Evolutionary conservation across 164 flowering plant genomes (phyloP).

Genomic region (Malania oleifera): DNA sequence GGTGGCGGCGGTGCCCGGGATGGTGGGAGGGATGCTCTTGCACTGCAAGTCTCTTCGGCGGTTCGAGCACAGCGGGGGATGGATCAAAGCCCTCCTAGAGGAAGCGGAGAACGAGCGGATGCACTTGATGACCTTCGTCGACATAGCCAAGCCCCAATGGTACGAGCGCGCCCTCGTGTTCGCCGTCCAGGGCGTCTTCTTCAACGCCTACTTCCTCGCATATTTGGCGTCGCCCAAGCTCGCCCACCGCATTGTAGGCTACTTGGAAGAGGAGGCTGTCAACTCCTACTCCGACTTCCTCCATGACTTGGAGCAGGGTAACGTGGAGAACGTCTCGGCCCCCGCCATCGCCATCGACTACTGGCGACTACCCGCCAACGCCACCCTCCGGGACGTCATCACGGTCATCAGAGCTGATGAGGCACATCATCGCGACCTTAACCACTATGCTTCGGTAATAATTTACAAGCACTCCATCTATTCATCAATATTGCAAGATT

Average conservation of each 20-base stretch:
- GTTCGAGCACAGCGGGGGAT: constrained; percentile 50
- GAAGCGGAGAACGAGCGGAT: constrained; percentile 52
- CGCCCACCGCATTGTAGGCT: constrained; percentile 43
- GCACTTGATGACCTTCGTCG: constrained; percentile 50
- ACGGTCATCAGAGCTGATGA: constrained; percentile 64
- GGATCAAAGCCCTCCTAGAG: constrained; percentile 48
- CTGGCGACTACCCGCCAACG: constrained; percentile 48
- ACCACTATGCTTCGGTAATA: constrained; percentile 70
- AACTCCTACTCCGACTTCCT: constrained; percentile 45
- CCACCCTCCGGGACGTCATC: constrained; percentile 65
- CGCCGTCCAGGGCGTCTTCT: constrained; percentile 43
- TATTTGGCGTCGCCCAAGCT: constrained; percentile 39
- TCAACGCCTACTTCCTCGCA: constrained; percentile 37
- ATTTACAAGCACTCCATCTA: not conserved
- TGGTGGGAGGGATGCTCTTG: constrained; percentile 47
- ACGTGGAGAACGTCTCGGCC: constrained; percentile 37
- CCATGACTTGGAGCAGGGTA: constrained; percentile 35
- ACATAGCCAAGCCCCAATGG: constrained; percentile 37
- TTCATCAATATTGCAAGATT: too few relatives aligned
- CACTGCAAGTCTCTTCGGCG: constrained; percentile 37
- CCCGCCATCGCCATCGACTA: constrained; percentile 76
- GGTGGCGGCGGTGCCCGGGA: constrained; percentile 49
- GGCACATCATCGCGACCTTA: constrained; percentile 72
- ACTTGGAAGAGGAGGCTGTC: constrained; percentile 45
- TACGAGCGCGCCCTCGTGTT: constrained; percentile 37